Base-by-base conservation (phyloP, 2,329 filamentous ascomycete species). In the Arthroderma sp. region DNA sequence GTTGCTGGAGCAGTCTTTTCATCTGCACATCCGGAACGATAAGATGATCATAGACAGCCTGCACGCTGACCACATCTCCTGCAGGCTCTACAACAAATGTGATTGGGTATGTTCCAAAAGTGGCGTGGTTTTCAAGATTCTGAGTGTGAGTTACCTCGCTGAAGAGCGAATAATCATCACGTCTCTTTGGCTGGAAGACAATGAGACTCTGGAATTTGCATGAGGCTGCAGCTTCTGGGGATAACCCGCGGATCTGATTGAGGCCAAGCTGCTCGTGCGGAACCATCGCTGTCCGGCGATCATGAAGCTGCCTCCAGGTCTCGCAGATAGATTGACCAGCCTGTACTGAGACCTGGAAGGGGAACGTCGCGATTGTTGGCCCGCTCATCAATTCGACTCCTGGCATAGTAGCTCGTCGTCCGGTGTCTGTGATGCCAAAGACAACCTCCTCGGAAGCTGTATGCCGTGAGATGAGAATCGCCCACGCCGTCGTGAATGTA, bases 251-350 rank as follows among this genome's bases (percentile, higher is more conserved):
- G 58, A 76, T 76, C 54, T 73, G 68, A 54, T 74, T 72, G 15
- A 76, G 55, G 5, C 73, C 73, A 6, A 79, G 74, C 65, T 86
- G 81, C 67, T 85, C 79, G 63, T 82, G 77, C 0, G 79, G 77
- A 76, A 83, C 80, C 56, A 79, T 75, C 4, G 72, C 68, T 0
- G 79, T 70, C 0, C 74, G 77, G 56, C 77, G 74, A 19, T 77
- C 68, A 1, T 83, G 82, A 53, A 79, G 74, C 7, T 73, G 69
- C 0, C 79, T 70, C 0, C 75, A 77, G 55, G 76, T 73, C 25
- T 77, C 69, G 38, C 83, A 80, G 2, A 84, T 73, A 2, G 71
- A 67, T 49, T 77, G 73, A 2, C 84, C 68, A 41, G 78, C 73
- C 0, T 67, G 64, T 1, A 70, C 66, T 35, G 63, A 62, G 11